Percentiles rank a stretch among this genome's conserved stretches.
Conservation (phyloP, 352 stramenopile species). For the Phytophthora sojae region DNA sequence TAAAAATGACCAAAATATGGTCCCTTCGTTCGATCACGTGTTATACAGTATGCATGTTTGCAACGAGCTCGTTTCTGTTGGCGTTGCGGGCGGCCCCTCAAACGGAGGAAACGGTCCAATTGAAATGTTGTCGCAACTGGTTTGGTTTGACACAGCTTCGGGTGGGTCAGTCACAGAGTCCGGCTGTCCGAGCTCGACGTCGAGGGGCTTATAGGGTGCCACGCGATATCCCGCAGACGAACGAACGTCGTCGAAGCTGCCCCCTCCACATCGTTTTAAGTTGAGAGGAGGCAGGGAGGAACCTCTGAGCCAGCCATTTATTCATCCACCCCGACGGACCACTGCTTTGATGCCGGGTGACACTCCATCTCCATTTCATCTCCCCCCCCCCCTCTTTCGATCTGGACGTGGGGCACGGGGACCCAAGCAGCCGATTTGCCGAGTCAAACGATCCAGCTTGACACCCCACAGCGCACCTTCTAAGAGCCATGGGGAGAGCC, state of each 20-base stretch:
- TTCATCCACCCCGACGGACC: neutral
- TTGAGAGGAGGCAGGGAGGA: neutral
- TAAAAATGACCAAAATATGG: slow-evolving; percentile 1
- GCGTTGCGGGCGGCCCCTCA: neutral
- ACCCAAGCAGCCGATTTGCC: slow-evolving; percentile 14
- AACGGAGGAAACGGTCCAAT: neutral
- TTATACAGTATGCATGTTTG: too few relatives aligned
- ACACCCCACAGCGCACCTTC: neutral
- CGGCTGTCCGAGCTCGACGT: too few relatives aligned
- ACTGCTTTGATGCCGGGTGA: slow-evolving; percentile 8
- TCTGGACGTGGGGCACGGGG: slow-evolving; percentile 15
- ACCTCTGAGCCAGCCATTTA: neutral
- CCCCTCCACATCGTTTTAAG: neutral
- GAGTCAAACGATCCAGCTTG: slow-evolving; percentile 19
- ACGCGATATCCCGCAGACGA: too few relatives aligned
- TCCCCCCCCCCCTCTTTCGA: neutral
- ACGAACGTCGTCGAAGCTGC: slow-evolving; percentile 6
- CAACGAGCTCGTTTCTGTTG: neutral
- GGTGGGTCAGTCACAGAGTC: neutral
- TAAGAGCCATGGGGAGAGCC: too few relatives aligned
- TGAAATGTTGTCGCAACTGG: neutral
- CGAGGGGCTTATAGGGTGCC: too few relatives aligned
- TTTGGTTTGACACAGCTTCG: neutral
- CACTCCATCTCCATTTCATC: neutral
- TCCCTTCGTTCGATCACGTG: slow-evolving; percentile 4